Evolutionary conservation across 805 yeast species (phyloP), one percentile per base, ranked within the genome.

Genomic region (Spathaspora hagerdaliae): DNA sequence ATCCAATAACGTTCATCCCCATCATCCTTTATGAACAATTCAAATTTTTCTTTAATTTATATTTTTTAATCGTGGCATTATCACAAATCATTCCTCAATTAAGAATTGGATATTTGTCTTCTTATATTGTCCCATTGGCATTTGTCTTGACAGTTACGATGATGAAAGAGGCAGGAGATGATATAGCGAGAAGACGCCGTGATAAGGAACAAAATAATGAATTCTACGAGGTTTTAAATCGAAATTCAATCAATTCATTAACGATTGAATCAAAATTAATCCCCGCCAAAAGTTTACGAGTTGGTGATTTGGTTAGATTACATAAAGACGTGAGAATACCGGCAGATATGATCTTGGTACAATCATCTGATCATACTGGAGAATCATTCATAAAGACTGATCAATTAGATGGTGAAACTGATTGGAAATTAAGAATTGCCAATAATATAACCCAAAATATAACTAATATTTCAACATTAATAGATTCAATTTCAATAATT

Each of bases 331-430:
- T 79, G 47, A 78, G 99, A 44, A 79, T 94, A 2, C 99, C 99
- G 0, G 98, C 99, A 0, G 99, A 94, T 64, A 75, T 90, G 81
- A 70, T 94, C 7, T 65, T 94, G 27, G 67, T 94, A 38, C 95
- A 88, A 59, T 83, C 96, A 1, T 82, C 89, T 46, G 75, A 70
- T 43, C 52, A 55, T 39, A 74, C 78, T 3, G 97, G 97, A 7
- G 99, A 94, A 59, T 78, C 91, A 1, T 94, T 95, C 57, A 87
- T 94, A 52, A 87, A 96, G 57, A 94, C 99, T 0, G 99, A 94
- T 69, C 99, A 94, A 67, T 73, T 94, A 42, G 99, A 94, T 64
- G 99, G 99, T 60, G 99, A 94, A 64, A 94, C 99, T 6, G 99
- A 94, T 67, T 94, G 99, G 99, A 94, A 94, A 63, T 72, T 94